These are phyloP conservation scores for Rhodofomes roseus DNA, from an alignment of 1,284 basidiomycete genomes.

Conservation along the genomic window DNA sequence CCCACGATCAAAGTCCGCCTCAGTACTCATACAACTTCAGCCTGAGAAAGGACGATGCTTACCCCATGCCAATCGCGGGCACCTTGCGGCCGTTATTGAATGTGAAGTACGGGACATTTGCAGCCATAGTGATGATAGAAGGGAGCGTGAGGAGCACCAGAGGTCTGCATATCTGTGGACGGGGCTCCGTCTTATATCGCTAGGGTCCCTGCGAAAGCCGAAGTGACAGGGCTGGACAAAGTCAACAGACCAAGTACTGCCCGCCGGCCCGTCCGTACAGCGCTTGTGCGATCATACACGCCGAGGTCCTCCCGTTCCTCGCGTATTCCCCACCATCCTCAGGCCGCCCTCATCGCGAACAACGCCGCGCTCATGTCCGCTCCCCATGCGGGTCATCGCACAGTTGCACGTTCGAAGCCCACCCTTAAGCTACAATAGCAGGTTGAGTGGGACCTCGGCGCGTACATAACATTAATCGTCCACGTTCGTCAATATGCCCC, in stretches of 20 bases:
- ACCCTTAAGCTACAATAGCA: constrained; percentile 73
- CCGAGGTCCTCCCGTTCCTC: neutral
- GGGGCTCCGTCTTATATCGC: neutral
- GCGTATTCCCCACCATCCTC: too few species aligned
- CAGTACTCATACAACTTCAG: too few species aligned
- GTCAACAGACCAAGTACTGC: neutral
- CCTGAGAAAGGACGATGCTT: neutral
- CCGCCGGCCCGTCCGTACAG: neutral
- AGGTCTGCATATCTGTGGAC: neutral
- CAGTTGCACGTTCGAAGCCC: constrained; percentile 83
- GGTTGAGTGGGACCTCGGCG: constrained; percentile 78
- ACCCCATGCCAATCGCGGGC: constrained; percentile 20
- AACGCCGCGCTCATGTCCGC: constrained; percentile 82
- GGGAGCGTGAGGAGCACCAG: neutral
- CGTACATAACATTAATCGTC: too few species aligned
- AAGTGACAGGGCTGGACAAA: neutral
- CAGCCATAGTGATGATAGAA: neutral
- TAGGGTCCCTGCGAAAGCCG: neutral
- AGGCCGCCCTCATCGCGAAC: too few species aligned
- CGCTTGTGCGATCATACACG: neutral
- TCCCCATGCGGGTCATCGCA: constrained; percentile 81
- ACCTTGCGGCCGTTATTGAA: constrained; percentile 13
- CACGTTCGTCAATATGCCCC: too few species aligned
- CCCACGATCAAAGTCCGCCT: neutral
- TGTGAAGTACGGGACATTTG: constrained; percentile 4